Conservation (phyloP, 768 basidiomycete species). For the Mrakia frigida region DNA sequence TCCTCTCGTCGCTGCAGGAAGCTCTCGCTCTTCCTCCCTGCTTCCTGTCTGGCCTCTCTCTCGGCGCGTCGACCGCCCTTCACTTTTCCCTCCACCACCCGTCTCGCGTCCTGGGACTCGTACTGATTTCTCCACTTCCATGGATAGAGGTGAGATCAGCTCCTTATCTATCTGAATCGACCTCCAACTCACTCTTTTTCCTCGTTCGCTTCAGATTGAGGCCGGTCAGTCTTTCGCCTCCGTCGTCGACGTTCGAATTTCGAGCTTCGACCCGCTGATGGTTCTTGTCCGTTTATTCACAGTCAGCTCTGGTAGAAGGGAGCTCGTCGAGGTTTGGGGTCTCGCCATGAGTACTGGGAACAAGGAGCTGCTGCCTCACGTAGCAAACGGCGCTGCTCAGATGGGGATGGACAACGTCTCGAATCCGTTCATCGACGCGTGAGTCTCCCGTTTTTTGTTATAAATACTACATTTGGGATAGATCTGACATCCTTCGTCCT, state of each 20-base stretch:
- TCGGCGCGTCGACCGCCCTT: neutral
- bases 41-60: neutral
- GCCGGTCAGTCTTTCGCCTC: neutral
- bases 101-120: neutral
- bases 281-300: neutral
- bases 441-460: neutral
- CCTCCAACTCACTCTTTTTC: neutral
- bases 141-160: neutral
- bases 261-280: neutral
- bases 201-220: neutral
- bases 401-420: neutral
- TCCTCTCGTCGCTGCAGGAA: neutral
- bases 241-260: neutral
- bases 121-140: neutral
- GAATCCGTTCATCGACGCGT: neutral
- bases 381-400: neutral
- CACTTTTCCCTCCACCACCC: neutral
- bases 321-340: neutral
- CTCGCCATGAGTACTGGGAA: neutral
- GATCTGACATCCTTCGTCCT: neutral
- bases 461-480: too few species aligned
- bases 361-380: neutral
- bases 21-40: neutral
- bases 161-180: too few species aligned
- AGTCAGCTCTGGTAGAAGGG: neutral